A percentile compares a stretch with the other conserved stretches of the same genome.
These are phyloP conservation scores for Litsea cubeba DNA, from an alignment of 164 flowering plant genomes.

Conservation along the genomic window DNA sequence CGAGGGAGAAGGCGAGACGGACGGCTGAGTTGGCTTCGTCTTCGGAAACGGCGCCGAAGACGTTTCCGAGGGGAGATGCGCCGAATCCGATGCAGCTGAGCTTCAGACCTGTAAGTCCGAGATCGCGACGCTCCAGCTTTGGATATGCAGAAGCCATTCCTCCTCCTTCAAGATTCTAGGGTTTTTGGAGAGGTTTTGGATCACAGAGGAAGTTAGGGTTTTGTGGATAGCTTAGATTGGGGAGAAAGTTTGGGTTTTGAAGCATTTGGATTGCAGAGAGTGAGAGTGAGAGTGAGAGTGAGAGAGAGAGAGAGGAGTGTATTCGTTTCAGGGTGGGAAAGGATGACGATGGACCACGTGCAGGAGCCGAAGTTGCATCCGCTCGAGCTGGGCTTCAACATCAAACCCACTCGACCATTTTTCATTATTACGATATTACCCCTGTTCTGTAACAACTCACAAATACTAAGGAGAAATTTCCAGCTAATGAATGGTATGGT, in stretches of 20 bases:
- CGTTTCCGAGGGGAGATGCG: conserved; percentile 92
- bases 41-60: conserved; percentile 72
- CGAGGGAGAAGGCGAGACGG: conserved; percentile 63
- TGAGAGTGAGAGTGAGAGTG: background rate
- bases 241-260: background rate
- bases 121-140: conserved; percentile 44
- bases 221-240: background rate
- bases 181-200: background rate
- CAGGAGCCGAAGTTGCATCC: background rate
- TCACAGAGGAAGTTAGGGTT: background rate
- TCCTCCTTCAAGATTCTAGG: background rate
- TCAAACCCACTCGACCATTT: too few relatives aligned
- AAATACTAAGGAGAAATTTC: too few relatives aligned
- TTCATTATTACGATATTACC: too few relatives aligned
- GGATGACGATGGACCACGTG: background rate
- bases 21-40: conserved; percentile 74
- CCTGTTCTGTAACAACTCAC: too few relatives aligned
- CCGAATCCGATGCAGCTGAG: conserved; percentile 90
- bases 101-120: conserved; percentile 79
- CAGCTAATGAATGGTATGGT: too few relatives aligned
- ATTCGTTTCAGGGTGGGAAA: background rate
- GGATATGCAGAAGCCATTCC: background rate
- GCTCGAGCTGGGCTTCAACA: too few relatives aligned
- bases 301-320: background rate
- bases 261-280: background rate